A percentile compares a stretch with the other conserved stretches of the same genome.
Conservation (phyloP, 192 early-diverging fungal genomes). For the Gryganskiella cystojenkinii region DNA sequence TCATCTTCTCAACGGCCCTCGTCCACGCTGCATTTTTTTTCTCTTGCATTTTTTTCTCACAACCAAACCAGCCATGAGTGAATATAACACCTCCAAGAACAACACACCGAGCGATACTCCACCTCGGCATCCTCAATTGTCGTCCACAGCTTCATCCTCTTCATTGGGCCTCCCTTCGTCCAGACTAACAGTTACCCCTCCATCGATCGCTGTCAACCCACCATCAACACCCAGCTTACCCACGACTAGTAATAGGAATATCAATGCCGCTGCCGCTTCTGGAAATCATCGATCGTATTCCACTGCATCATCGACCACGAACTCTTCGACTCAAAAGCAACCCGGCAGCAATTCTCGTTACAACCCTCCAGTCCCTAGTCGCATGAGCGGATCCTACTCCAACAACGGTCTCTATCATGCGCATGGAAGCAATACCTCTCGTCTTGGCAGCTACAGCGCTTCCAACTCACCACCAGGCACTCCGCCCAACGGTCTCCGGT, state of each 20-base stretch:
- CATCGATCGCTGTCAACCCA: slow-evolving; percentile 16
- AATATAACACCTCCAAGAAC: slow-evolving; percentile 1
- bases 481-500: slow-evolving; percentile 44
- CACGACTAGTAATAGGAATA: background rate
- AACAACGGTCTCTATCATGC: slow-evolving; percentile 29
- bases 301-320: slow-evolving; percentile 5
- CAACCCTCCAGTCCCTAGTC: slow-evolving; percentile 44
- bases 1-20: background rate
- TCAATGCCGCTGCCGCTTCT: background rate
- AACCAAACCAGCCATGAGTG: slow-evolving; percentile 18
- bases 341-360: slow-evolving; percentile 7
- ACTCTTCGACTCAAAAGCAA: background rate
- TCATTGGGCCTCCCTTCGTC: slow-evolving; percentile 8
- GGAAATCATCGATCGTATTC: background rate
- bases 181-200: slow-evolving; percentile 2
- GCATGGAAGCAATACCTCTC: background rate
- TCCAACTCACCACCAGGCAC: slow-evolving; percentile 42
- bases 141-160: slow-evolving; percentile 13
- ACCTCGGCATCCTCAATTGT: slow-evolving; percentile 6
- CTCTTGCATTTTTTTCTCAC: background rate
- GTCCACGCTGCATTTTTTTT: no score
- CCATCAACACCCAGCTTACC: slow-evolving; percentile 50
- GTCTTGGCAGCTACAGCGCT: slow-evolving; percentile 32
- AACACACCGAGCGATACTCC: slow-evolving; percentile 28
- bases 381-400: slow-evolving; percentile 43